Conservation (phyloP, 2,329 filamentous ascomycete species). For the Colletotrichum liaoningense region DNA sequence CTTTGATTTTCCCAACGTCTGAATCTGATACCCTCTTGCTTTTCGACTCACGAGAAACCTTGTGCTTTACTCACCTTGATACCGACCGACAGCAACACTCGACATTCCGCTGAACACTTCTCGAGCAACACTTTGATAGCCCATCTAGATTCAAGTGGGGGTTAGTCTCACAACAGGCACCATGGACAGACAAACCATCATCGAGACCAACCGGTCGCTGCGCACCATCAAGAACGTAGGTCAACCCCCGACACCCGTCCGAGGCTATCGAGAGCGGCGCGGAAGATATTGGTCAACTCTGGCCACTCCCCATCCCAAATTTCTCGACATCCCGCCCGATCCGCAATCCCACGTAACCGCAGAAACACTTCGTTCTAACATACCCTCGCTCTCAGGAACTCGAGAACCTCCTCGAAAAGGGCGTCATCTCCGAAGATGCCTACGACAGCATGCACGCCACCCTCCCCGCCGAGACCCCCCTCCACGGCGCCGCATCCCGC, state of each 20-base stretch:
- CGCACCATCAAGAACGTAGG: constrained; percentile 87
- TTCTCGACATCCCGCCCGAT: constrained; percentile 12
- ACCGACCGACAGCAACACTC: background rate
- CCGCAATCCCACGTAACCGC: constrained; percentile 2
- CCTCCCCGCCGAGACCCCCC: constrained; percentile 77
- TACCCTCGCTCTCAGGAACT: constrained; percentile 74
- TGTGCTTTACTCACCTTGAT: background rate
- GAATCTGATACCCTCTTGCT: background rate
- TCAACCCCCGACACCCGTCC: constrained; percentile 24
- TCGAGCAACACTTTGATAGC: background rate
- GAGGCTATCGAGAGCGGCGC: background rate
- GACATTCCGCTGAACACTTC: background rate
- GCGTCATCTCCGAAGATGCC: constrained; percentile 79
- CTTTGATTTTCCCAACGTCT: background rate
- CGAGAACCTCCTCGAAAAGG: constrained; percentile 86
- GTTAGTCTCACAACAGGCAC: constrained; percentile 5
- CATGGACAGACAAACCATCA: constrained; percentile 67
- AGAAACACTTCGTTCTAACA: constrained; percentile 9
- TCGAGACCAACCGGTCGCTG: constrained; percentile 85
- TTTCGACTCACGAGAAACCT: background rate
- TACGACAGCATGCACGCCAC: constrained; percentile 80
- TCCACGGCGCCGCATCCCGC: constrained; percentile 61
- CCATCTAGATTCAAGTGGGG: background rate
- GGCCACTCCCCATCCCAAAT: background rate
- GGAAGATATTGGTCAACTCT: background rate